phyloP scores from a whole-genome alignment of 768 basidiomycete species.

The Chalciporus chontae region DNA sequence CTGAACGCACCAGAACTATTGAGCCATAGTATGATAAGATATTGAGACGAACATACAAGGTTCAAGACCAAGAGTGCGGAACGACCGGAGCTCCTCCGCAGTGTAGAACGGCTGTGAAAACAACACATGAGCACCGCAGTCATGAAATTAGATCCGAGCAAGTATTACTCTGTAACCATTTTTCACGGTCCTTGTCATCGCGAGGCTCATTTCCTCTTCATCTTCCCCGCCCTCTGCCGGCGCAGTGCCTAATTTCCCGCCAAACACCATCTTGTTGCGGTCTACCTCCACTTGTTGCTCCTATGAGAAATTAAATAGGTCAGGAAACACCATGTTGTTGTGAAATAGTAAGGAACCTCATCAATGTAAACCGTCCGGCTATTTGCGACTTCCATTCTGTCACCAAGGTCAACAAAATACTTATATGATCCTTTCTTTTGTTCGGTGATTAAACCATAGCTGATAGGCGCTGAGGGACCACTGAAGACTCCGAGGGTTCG shows the following conservation, averaged over 20 bases:
- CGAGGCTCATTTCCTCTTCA: conserved; percentile 38
- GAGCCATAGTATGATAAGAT: neutral
- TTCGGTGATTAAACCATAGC: conserved; percentile 85
- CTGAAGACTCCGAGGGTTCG: neutral
- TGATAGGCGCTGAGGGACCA: conserved; percentile 29
- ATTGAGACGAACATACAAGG: conserved; percentile 50
- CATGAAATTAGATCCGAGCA: neutral
- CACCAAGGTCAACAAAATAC: conserved; percentile 79
- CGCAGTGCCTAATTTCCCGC: conserved; percentile 37
- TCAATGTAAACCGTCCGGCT: conserved; percentile 74
- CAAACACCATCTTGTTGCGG: conserved; percentile 24
- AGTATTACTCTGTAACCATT: conserved; percentile 46
- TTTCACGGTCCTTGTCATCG: conserved; percentile 43
- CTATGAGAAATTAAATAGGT: conserved; percentile 15
- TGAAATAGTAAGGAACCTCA: conserved; percentile 38
- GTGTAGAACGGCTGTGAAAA: conserved; percentile 71
- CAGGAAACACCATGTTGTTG: neutral
- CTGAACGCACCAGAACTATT: conserved; percentile 33
- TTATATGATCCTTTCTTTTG: conserved; percentile 81
- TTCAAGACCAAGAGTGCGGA: conserved; percentile 76
- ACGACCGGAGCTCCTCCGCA: conserved; percentile 75
- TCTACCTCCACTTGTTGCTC: conserved; percentile 29
- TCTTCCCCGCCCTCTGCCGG: conserved; percentile 26
- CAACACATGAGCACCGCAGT: conserved; percentile 1
- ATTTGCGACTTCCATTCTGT: conserved; percentile 71